A percentile compares a stretch with the other conserved stretches of the same genome.
phyloP scores from a whole-genome alignment of 83 land plant genomes.

The Isoetes engelmannii region DNA sequence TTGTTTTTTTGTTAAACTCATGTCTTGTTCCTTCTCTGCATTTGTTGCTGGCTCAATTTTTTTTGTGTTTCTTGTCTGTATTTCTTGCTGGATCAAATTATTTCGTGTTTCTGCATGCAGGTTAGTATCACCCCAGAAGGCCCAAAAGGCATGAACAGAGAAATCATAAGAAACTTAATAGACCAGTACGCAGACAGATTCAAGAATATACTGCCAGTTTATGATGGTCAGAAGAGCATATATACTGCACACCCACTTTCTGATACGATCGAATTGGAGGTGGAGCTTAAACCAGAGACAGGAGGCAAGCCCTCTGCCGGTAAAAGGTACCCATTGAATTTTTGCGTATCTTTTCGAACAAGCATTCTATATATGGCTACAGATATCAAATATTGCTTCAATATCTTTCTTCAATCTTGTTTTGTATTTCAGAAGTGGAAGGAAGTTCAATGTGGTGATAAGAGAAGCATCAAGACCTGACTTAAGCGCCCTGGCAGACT shows the following conservation, averaged over 20 bases:
- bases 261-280: conserved; percentile 9
- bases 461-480: conserved; percentile 14
- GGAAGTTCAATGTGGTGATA: conserved; percentile 11
- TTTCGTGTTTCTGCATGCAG: neutral
- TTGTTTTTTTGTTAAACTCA: neutral
- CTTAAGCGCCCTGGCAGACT: conserved; percentile 11
- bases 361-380: neutral
- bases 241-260: conserved; percentile 18
- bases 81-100: neutral
- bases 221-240: conserved; percentile 19
- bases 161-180: neutral
- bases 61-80: neutral
- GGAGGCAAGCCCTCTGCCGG: conserved; percentile 1
- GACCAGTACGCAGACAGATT: neutral
- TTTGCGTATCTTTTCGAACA: neutral
- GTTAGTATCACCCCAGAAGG: conserved; percentile 15
- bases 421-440: conserved; percentile 9
- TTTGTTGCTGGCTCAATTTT: neutral
- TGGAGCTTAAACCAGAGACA: neutral
- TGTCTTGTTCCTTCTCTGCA: conserved; percentile 1
- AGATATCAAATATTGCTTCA: too few species aligned
- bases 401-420: neutral
- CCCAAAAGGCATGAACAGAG: conserved; percentile 14
- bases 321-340: conserved; percentile 10
- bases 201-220: conserved; percentile 4